Conservation (phyloP, 331 rosid genomes). For the Malus hybrid region DNA sequence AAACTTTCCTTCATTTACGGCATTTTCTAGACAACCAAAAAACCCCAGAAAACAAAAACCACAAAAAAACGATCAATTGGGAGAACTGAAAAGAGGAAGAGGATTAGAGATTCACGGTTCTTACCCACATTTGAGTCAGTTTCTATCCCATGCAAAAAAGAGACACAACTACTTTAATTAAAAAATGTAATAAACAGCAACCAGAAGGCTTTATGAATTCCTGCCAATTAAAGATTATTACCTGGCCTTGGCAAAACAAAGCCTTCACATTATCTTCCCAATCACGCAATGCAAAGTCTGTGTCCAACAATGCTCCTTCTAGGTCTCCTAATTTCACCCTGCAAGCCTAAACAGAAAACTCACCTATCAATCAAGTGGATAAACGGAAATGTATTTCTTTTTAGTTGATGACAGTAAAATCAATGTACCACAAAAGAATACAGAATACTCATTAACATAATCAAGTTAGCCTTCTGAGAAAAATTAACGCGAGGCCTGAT, state of each 20-base stretch:
- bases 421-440: background rate
- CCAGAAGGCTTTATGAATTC: background rate
- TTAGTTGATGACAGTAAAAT: background rate
- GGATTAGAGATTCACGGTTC: too few species aligned
- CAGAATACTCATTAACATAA: background rate
- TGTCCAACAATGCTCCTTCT: constrained; percentile 77
- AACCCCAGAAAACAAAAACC: too few species aligned
- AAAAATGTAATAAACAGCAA: background rate
- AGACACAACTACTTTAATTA: too few species aligned
- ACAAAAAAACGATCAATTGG: too few species aligned
- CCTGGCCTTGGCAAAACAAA: constrained; percentile 92
- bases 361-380: constrained; percentile 1
- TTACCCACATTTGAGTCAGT: too few species aligned
- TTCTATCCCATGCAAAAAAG: too few species aligned
- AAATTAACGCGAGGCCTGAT: background rate
- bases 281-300: constrained; percentile 81
- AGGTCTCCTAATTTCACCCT: constrained; percentile 72
- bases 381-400: background rate
- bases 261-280: constrained; percentile 79
- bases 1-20: too few species aligned
- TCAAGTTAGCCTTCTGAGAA: background rate
- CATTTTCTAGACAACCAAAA: too few species aligned
- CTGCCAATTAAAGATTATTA: constrained; percentile 22
- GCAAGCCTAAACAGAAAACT: constrained; percentile 49
- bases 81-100: too few species aligned